These are phyloP conservation scores for Wallacemonas sp. DNA, from an alignment of 208 protist genomes.

Conservation along the genomic window DNA sequence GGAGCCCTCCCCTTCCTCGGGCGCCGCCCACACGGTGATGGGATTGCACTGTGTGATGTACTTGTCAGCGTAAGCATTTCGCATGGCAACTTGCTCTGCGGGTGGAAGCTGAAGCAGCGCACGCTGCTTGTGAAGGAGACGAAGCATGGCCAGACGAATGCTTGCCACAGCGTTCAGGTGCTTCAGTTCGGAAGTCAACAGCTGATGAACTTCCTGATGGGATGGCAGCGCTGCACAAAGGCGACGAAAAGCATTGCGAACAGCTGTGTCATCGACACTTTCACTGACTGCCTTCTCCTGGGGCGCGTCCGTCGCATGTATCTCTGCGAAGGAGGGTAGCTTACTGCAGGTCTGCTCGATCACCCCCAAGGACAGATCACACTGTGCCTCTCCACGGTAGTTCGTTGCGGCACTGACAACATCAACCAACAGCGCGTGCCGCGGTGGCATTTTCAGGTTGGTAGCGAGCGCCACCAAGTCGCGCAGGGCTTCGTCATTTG, in stretches of 20 bases:
- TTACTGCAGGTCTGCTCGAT: not conserved
- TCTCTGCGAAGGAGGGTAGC: not conserved
- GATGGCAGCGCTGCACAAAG: conserved; percentile 25
- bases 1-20: not conserved
- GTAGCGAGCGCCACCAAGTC: conserved; percentile 47
- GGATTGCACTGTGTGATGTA: conserved; percentile 19
- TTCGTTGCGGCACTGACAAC: conserved; percentile 3
- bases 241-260: conserved; percentile 3
- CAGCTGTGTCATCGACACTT: not conserved
- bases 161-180: conserved; percentile 42
- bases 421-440: conserved; percentile 32
- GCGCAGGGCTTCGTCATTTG: conserved; percentile 50
- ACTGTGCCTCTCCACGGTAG: not conserved
- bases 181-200: conserved; percentile 38
- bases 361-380: not conserved
- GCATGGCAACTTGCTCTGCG: conserved; percentile 36
- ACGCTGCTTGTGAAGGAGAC: conserved; percentile 58
- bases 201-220: conserved; percentile 43
- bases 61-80: conserved; percentile 32
- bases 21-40: conserved; percentile 3
- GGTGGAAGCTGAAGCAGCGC: conserved; percentile 35
- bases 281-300: not conserved
- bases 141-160: conserved; percentile 43
- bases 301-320: not conserved
- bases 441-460: conserved; percentile 45